Evolutionary conservation across 2,329 filamentous ascomycete species (phyloP), one percentile per base, ranked within the genome.

Genomic region (Parascedosporium putredinis): DNA sequence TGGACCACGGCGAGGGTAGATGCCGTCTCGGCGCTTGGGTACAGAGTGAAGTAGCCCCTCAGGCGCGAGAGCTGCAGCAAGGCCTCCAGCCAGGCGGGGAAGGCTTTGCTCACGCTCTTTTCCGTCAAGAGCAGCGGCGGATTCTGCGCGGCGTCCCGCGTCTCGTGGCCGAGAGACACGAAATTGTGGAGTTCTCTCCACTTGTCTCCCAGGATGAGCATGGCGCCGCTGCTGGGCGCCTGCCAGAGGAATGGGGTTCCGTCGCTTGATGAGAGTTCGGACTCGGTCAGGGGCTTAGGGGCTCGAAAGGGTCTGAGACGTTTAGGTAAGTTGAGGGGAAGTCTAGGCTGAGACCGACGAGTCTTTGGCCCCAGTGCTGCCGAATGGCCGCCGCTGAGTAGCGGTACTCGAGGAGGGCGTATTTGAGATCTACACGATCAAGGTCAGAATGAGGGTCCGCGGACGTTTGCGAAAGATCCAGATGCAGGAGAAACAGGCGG

Each of bases 131-230:
- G 60, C 1, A 65, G 56, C 1, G 72, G 67, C 2, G 64, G 58
- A 1, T 63, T 56, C 6, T 66, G 57, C n/a, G 58, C 59, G 0
- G 55, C 49, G 9, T 38, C 49, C 10, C 9, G 22, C 7, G 57
- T 55, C 16, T 53, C 44, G 31, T 66, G 64, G 5, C 82, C 71
- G 45, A 77, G 74, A 9, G 84, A 78, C 2, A 94, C 75, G 57
- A 94, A 93, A 9, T 81, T 77, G 61, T 96, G 89, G 8, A 95
- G 75, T 57, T 95, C 87, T 10, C 78, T 69, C 93, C 93, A 98
- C 60, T 84, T 89, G 45, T 88, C 79, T 40, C 90, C 89, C 50
- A 93, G 81, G 61, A 91, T 84, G 8, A 98, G 72, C 9, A 83
- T 79, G 1, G 91, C 90, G 55, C 93, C 85, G 59, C 84, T 87